Base-by-base conservation (phyloP, 2,329 filamentous ascomycete species). In the Ceratocystis lukuohia region DNA sequence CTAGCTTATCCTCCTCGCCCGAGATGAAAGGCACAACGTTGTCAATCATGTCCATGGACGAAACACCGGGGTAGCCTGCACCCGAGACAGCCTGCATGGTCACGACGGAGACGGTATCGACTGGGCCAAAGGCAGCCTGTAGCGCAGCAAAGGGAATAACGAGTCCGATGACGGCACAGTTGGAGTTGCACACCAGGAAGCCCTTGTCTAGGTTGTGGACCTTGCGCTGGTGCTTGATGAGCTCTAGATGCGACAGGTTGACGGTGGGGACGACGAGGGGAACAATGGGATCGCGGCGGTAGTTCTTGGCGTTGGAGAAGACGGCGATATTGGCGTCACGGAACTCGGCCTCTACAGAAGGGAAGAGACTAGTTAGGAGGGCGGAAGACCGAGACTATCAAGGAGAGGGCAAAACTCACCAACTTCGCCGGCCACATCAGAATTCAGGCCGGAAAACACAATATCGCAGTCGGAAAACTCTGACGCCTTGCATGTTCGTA, bases 261-360 rank as follows among this genome's bases (percentile, higher is more conserved):
- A 97, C 92, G 22, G 91, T 96, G 1, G 94, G 94, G 7, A 97
- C 92, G 70, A 97, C 89, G 73, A 97, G 86, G 10, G 94, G 94
- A 1, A 96, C 91, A 62, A 93, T 80, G 22, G 91, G 91, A 75
- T 96, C 87, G 74, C 88, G 88, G 72, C 94, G 88, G 82, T 96
- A 91, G 83, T 96, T 97, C 78, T 96, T 96, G 64, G 94, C 92
- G 76, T 97, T 99, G 72, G 91, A 96, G 80, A 99, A 97, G 75
- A 96, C 88, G 72, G 90, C 86, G 64, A 96, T 85, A 73, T 96
- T 87, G 69, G 91, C 87, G 74, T 88, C 88, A 73, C 96, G 82
- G 76, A 97, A 97, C 71, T 89, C 89, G 83, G 89, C 89, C 77
- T 97, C 92, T 92, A 72, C 20, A 28, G 20, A 25, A 5, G 56